phyloP scores from a whole-genome alignment of 2,329 filamentous ascomycete genomes.

The Lachnellula hyalina region DNA sequence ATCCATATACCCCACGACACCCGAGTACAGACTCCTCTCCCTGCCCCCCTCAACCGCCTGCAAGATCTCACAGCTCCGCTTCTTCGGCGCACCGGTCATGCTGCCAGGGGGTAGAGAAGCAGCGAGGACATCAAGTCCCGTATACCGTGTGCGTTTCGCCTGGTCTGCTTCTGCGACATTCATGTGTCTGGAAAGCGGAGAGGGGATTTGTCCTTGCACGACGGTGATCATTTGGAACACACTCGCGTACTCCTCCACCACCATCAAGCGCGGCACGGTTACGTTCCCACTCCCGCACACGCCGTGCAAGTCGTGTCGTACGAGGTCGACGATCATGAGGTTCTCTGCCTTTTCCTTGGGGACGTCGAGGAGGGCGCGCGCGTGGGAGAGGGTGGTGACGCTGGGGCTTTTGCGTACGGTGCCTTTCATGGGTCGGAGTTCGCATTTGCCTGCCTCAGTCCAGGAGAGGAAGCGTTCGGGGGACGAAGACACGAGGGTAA shows the following conservation, averaged over 20 bases:
- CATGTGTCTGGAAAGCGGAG: constrained; percentile 5
- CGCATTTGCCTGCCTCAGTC: constrained; percentile 54
- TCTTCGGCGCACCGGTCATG: constrained; percentile 97
- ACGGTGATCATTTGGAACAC: constrained; percentile 91
- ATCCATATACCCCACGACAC: constrained; percentile 86
- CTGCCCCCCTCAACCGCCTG: constrained; percentile 57
- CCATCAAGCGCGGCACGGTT: constrained; percentile 69
- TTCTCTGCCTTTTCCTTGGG: constrained; percentile 95
- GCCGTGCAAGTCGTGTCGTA: constrained; percentile 88
- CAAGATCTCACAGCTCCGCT: constrained; percentile 81
- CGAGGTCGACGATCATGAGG: constrained; percentile 95
- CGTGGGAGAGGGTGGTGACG: constrained; percentile 63
- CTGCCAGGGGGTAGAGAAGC: constrained; percentile 80
- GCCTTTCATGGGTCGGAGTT: constrained; percentile 93
- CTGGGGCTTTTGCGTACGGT: constrained; percentile 74
- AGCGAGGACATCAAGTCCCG: constrained; percentile 71
- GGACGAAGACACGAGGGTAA: constrained; percentile 74
- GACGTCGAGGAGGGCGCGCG: constrained; percentile 65
- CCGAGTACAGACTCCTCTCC: constrained; percentile 74
- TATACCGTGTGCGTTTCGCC: constrained; percentile 34
- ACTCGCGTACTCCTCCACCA: constrained; percentile 84
- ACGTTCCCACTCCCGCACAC: constrained; percentile 73
- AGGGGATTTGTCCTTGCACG: constrained; percentile 63
- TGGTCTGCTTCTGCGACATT: constrained; percentile 1
- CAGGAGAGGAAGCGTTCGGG: constrained; percentile 84